Percentiles rank a stretch among this genome's conserved stretches.
These are phyloP conservation scores for Pythium insidiosum DNA, from an alignment of 352 stramenopile genomes.

Conservation along the genomic window DNA sequence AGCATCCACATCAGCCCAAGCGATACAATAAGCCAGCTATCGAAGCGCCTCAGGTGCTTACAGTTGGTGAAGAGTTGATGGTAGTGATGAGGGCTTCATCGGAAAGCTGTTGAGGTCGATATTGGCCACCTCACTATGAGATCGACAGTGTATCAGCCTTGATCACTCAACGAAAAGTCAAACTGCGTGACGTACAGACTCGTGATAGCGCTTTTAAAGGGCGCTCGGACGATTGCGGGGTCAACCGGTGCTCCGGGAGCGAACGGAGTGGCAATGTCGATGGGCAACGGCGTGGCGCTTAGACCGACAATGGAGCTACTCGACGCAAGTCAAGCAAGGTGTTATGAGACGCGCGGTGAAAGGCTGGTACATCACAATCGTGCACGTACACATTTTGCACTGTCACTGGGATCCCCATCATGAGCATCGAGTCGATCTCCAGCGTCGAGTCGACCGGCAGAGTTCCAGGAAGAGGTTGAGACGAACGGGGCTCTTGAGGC, in stretches of 20 bases:
- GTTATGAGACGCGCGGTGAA: too few species aligned
- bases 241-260: background rate
- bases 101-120: slow-evolving; percentile 1
- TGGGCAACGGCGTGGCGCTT: slow-evolving; percentile 1
- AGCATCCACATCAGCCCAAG: too few species aligned
- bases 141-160: background rate
- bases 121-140: slow-evolving; percentile 1
- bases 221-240: slow-evolving; percentile 1
- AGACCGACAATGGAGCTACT: slow-evolving; percentile 1
- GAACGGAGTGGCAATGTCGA: slow-evolving; percentile 1
- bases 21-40: too few species aligned
- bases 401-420: slow-evolving; percentile 2
- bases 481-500: background rate
- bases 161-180: background rate
- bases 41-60: too few species aligned
- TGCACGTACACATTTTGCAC: slow-evolving; percentile 5
- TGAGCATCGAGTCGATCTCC: slow-evolving; percentile 2
- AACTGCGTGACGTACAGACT: background rate
- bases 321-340: too few species aligned
- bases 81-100: slow-evolving; percentile 1
- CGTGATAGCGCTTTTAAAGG: slow-evolving; percentile 2
- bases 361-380: too few species aligned
- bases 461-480: background rate
- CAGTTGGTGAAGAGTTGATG: background rate
- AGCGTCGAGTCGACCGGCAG: background rate